Evolutionary conservation across 2,329 filamentous ascomycete genomes (phyloP).

Genomic region (Botrytis elliptica): DNA sequence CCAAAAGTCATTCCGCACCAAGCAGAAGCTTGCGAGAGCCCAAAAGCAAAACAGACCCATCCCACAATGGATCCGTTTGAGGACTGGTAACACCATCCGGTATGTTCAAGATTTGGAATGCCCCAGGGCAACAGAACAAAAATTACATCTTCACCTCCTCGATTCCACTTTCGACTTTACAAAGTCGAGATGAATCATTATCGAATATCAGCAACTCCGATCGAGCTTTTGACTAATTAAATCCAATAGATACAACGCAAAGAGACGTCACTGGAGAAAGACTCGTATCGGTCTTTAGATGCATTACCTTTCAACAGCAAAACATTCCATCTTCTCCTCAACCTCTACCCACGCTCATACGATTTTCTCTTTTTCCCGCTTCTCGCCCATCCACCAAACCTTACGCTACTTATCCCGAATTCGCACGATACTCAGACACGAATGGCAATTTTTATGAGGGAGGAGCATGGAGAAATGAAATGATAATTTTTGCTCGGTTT

Average conservation of each 20-base stretch:
- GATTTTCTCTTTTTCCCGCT: slow-evolving; percentile 19
- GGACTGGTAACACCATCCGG: slow-evolving; percentile 99
- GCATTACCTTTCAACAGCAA: slow-evolving; percentile 44
- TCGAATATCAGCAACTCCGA: neutral
- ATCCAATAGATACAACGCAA: slow-evolving; percentile 89
- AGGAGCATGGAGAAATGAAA: slow-evolving; percentile 21
- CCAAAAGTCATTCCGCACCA: slow-evolving; percentile 99
- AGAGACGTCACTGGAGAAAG: slow-evolving; percentile 99
- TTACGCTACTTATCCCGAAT: slow-evolving; percentile 17
- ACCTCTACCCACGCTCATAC: slow-evolving; percentile 17
- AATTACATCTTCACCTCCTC: neutral
- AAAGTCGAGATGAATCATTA: neutral
- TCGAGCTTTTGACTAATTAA: slow-evolving; percentile 19
- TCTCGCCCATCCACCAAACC: slow-evolving; percentile 21
- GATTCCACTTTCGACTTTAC: neutral
- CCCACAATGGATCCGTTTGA: slow-evolving; percentile 98
- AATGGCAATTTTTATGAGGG: slow-evolving; percentile 18
- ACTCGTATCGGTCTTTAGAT: slow-evolving; percentile 97
- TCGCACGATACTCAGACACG: slow-evolving; percentile 19
- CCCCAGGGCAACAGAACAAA: slow-evolving; percentile 3
- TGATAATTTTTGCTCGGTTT: slow-evolving; percentile 20
- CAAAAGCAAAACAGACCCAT: slow-evolving; percentile 99
- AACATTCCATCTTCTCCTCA: slow-evolving; percentile 22
- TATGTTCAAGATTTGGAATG: slow-evolving; percentile 46
- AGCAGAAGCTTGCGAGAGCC: slow-evolving; percentile 99